Base-by-base conservation (phyloP, 2,329 filamentous ascomycete species). In the Nigrospora sphaerica region DNA sequence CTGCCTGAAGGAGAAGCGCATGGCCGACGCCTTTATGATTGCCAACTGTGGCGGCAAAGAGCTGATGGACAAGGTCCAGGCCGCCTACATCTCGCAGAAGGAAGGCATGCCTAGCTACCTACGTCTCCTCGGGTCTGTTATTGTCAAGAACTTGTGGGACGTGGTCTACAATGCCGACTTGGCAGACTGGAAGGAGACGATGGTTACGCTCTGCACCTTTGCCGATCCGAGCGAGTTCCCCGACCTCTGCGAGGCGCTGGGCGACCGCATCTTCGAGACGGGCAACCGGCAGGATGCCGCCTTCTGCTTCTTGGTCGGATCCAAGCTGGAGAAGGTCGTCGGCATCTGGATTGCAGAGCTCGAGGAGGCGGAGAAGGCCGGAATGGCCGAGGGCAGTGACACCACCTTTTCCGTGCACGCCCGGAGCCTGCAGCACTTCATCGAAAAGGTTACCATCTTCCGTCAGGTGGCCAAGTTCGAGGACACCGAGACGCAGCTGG, bases 391-490 rank as follows among this genome's bases (percentile, higher is more conserved):
- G 52, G 74, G 78, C 17, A 76, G 80, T 32, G 88, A 90, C 58
- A 92, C 88, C 18, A 86, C 82, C 48, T 98, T 96, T 69, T 95
- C 92, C 0, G 83, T 97, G 42, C 93, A 97, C 59, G 90, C 92
- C 46, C 83, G 83, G 51, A 85, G 86, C 40, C 72, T 98, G 38
- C 93, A 97, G 66, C 85, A 87, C 54, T 92, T 98, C 61, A 95
- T 98, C 52, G 93, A 98, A 70, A 98, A 98, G 74, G 93, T 98
- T 40, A 95, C 91, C 0, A 81, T 98, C 45, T 98, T 98, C 82
- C 85, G 93, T 46, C 81, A 93, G 55, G 91, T 96, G 38, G 91
- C 90, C 51, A 90, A 92, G 60, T 98, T 96, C 72, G 73, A 86
- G 57, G 93, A 98, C 62, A 67, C 70, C 10, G 90, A 96, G 60